Evolutionary conservation across 106 monocot species (phyloP).

Genomic region (Cymbidium sinense): DNA sequence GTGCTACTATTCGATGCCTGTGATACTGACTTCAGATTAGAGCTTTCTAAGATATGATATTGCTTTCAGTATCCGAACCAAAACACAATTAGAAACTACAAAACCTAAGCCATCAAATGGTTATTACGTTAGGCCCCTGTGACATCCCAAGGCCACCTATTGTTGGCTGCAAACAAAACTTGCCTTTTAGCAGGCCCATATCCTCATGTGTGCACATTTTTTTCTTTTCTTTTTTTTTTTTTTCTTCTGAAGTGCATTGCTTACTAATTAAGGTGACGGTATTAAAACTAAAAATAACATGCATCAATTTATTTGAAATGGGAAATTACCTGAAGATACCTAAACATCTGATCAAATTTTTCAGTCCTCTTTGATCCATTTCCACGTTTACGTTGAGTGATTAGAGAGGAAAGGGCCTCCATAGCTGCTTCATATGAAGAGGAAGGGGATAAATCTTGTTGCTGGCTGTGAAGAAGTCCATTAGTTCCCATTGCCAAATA

Average conservation of each 20-base stretch:
- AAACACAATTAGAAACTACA: not conserved
- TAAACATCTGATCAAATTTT: constrained; percentile 43
- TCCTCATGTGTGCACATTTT: not conserved
- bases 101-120: not conserved
- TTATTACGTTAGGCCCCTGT: not conserved
- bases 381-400: constrained; percentile 36
- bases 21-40: not conserved
- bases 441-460: constrained; percentile 11
- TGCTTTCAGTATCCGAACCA: not conserved
- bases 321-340: constrained; percentile 49
- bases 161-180: not conserved
- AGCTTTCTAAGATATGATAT: not conserved
- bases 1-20: not conserved
- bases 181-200: not conserved
- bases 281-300: not conserved
- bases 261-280: not conserved
- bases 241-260: not conserved
- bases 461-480: constrained; percentile 8
- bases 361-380: constrained; percentile 24
- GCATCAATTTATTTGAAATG: not conserved
- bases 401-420: constrained; percentile 73
- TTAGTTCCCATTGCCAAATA: constrained; percentile 20
- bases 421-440: constrained; percentile 58
- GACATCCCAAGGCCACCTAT: not conserved
- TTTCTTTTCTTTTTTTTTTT: not conserved